Percentiles rank a stretch among this genome's conserved stretches.
Evolutionary conservation across 805 yeast species (phyloP).

Genomic region (Candida vaughaniae): DNA sequence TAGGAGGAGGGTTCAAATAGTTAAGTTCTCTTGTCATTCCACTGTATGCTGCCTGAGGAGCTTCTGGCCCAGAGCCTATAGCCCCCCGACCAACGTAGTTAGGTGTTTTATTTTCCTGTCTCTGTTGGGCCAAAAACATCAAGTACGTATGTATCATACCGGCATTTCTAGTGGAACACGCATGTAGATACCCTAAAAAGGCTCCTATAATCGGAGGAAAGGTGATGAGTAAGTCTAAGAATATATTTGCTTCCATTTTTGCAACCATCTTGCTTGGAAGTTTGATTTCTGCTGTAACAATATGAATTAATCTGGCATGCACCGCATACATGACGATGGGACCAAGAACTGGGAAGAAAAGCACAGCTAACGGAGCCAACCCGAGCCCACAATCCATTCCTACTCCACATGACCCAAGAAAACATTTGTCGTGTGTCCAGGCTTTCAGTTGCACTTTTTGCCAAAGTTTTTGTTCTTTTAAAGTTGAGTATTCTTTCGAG

Average conservation of each 20-base stretch:
- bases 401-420: constrained; percentile 67
- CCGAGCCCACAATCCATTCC: constrained; percentile 78
- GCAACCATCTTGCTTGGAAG: constrained; percentile 61
- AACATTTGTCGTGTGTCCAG: constrained; percentile 84
- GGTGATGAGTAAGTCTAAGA: constrained; percentile 70
- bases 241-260: constrained; percentile 73
- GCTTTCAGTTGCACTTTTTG: constrained; percentile 72
- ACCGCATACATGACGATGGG: constrained; percentile 78
- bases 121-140: constrained; percentile 17
- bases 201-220: constrained; percentile 81
- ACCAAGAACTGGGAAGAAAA: constrained; percentile 77
- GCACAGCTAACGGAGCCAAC: constrained; percentile 66
- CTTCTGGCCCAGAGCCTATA: constrained; percentile 8
- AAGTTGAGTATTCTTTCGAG: constrained; percentile 49
- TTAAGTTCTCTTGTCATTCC: constrained; percentile 3
- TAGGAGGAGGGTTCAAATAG: constrained; percentile 10
- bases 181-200: constrained; percentile 75
- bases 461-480: constrained; percentile 67
- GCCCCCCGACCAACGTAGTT: constrained; percentile 20
- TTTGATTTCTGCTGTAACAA: constrained; percentile 56
- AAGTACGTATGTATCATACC: constrained; percentile 59
- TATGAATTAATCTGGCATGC: constrained; percentile 63
- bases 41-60: not conserved
- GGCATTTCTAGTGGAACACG: constrained; percentile 87
- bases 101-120: constrained; percentile 18